Conservation (phyloP, 164 flowering plant genomes). For the Warburgia ugandensis region DNA sequence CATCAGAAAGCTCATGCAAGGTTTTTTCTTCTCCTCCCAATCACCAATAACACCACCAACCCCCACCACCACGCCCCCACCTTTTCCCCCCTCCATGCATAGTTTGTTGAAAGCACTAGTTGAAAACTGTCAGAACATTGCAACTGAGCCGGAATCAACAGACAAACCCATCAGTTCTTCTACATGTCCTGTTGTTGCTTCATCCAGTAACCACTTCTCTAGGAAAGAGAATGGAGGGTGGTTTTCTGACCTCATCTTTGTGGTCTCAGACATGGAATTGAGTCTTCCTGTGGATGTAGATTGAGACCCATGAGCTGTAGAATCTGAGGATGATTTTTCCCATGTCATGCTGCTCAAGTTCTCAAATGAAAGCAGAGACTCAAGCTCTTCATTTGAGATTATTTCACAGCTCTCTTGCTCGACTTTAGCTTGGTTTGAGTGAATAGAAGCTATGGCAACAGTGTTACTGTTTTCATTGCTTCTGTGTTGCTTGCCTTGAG, state of each 20-base stretch:
- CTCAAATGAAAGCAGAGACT: conserved; percentile 46
- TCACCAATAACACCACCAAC: too few species aligned
- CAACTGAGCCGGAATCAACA: conserved; percentile 7
- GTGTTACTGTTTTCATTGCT: not conserved
- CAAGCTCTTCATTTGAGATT: conserved; percentile 38
- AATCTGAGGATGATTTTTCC: conserved; percentile 36
- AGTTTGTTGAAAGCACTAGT: too few species aligned
- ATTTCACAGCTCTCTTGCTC: conserved; percentile 23
- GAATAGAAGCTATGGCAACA: not conserved
- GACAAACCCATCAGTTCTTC: conserved; percentile 46
- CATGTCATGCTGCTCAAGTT: conserved; percentile 30
- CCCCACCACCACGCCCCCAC: too few species aligned
- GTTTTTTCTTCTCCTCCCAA: not conserved
- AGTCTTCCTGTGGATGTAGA: not conserved
- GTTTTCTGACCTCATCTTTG: conserved; percentile 3
- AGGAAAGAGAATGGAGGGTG: conserved; percentile 15
- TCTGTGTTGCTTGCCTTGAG: conserved; percentile 2
- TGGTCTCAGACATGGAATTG: conserved; percentile 6
- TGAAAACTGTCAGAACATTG: conserved; percentile 47
- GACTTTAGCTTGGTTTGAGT: conserved; percentile 6
- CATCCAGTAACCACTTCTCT: conserved; percentile 30
- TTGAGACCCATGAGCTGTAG: conserved; percentile 14
- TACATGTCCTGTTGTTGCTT: conserved; percentile 18
- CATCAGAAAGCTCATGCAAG: not conserved
- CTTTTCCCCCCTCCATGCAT: not conserved